A percentile compares a stretch with the other conserved stretches of the same genome.
Conservation (phyloP, 306 rosid species). For the Fragaria iinumae region DNA sequence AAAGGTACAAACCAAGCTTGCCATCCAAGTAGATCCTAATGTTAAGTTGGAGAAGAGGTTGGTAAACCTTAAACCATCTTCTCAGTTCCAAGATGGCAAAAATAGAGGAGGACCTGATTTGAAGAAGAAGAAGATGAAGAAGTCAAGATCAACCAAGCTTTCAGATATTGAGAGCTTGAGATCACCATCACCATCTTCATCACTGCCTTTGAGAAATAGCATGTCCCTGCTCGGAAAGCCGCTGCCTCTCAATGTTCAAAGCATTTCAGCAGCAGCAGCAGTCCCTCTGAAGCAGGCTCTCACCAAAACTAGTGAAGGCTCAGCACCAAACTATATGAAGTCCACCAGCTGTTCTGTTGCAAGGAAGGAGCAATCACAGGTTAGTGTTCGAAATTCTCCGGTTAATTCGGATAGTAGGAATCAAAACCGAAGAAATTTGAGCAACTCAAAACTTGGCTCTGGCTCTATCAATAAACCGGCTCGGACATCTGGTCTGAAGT, state of each 20-base stretch:
- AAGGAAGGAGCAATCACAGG: conserved; percentile 66
- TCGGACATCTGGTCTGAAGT: conserved; percentile 52
- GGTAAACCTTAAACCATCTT: conserved; percentile 46
- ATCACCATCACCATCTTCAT: conserved; percentile 35
- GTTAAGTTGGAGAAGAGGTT: conserved; percentile 53
- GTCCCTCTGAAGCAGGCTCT: conserved; percentile 43
- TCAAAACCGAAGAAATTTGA: conserved; percentile 24
- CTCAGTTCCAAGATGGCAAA: conserved; percentile 64
- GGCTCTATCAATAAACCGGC: conserved; percentile 42
- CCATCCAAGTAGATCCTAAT: conserved; percentile 53
- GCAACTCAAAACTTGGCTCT: conserved; percentile 35
- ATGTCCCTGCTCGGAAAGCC: conserved; percentile 45
- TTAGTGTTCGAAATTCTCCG: conserved; percentile 47
- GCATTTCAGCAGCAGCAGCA: conserved; percentile 24
- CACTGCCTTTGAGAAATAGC: conserved; percentile 32
- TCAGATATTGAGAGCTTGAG: conserved; percentile 56
- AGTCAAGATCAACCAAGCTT: conserved; percentile 56
- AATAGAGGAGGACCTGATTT: conserved; percentile 67
- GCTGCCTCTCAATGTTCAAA: conserved; percentile 34
- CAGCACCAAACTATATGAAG: conserved; percentile 96
- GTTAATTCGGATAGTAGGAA: conserved; percentile 37
- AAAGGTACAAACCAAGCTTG: conserved; percentile 57
- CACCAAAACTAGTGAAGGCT: conserved; percentile 38
- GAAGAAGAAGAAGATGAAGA: conserved; percentile 77
- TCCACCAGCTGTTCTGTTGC: conserved; percentile 90